phyloP scores from a whole-genome alignment of 257 asterid genomes.

The Solanum habrochaites region DNA sequence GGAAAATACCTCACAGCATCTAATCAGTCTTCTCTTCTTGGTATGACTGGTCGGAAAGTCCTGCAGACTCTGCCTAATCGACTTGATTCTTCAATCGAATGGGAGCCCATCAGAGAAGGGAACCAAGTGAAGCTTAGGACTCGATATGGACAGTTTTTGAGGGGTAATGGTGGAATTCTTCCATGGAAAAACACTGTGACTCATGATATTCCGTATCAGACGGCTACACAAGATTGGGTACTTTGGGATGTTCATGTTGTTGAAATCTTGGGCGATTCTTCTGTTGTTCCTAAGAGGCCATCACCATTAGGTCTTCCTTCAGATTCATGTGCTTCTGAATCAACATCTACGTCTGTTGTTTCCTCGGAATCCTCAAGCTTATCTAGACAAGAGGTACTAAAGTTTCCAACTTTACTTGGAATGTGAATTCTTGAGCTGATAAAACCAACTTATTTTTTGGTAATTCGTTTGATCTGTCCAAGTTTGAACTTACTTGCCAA shows the following conservation, averaged over 20 bases:
- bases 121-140: conserved; percentile 71
- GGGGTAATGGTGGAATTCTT: conserved; percentile 84
- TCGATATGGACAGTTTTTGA: conserved; percentile 70
- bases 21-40: conserved; percentile 26
- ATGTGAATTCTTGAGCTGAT: background rate
- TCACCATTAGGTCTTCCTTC: conserved; percentile 18
- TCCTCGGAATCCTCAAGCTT: conserved; percentile 50
- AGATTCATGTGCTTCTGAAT: conserved; percentile 48
- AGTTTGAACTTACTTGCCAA: background rate
- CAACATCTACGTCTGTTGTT: conserved; percentile 37
- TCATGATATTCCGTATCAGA: conserved; percentile 83
- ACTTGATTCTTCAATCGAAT: conserved; percentile 78
- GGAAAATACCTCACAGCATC: conserved; percentile 34
- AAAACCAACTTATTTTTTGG: background rate
- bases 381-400: conserved; percentile 60
- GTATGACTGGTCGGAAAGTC: conserved; percentile 74
- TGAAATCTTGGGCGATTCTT: conserved; percentile 36
- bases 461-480: background rate
- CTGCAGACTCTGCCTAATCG: conserved; percentile 53
- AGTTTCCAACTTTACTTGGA: background rate
- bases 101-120: conserved; percentile 83
- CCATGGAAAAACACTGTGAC: conserved; percentile 94
- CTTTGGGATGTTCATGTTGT: conserved; percentile 76
- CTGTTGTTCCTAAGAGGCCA: conserved; percentile 16
- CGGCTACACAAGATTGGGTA: conserved; percentile 75